These are phyloP conservation scores for Agaricus blazei DNA, from an alignment of 768 basidiomycete species.

Conservation along the genomic window DNA sequence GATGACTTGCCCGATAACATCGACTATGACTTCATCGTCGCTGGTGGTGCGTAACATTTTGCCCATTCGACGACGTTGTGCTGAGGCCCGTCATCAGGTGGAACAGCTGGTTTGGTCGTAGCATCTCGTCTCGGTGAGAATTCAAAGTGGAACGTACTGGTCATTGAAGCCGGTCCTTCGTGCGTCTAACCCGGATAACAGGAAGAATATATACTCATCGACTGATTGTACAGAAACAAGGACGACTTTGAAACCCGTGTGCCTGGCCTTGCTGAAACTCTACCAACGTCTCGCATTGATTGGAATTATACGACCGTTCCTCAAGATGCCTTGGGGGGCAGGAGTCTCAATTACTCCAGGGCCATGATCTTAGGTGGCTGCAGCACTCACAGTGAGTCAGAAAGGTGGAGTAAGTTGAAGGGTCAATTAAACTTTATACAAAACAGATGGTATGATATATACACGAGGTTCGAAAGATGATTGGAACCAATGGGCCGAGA, in stretches of 20 bases:
- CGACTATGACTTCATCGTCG: constrained; percentile 10
- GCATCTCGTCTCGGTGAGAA: constrained; percentile 9
- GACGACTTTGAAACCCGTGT: background rate
- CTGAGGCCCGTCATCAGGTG: background rate
- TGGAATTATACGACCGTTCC: constrained; percentile 15
- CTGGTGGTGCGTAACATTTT: background rate
- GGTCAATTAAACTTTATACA: background rate
- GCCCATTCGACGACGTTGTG: background rate
- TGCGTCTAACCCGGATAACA: background rate
- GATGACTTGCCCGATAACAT: background rate
- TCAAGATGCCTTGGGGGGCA: constrained; percentile 3
- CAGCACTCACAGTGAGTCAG: constrained; percentile 10
- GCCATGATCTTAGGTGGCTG: constrained; percentile 9
- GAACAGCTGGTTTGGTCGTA: constrained; percentile 7
- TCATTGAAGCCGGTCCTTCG: constrained; percentile 12
- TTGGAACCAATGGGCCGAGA: constrained; percentile 24
- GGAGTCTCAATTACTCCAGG: constrained; percentile 1
- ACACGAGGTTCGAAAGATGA: constrained; percentile 29
- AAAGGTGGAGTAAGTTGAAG: background rate
- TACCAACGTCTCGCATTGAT: constrained; percentile 7
- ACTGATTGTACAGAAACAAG: background rate
- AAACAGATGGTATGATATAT: constrained; percentile 21
- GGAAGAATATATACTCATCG: background rate
- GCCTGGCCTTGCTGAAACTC: background rate
- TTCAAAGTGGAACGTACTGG: constrained; percentile 6